These are phyloP conservation scores for Hsuehochloa calcarea DNA, from an alignment of 176 grass and related monocot genomes.

Conservation along the genomic window DNA sequence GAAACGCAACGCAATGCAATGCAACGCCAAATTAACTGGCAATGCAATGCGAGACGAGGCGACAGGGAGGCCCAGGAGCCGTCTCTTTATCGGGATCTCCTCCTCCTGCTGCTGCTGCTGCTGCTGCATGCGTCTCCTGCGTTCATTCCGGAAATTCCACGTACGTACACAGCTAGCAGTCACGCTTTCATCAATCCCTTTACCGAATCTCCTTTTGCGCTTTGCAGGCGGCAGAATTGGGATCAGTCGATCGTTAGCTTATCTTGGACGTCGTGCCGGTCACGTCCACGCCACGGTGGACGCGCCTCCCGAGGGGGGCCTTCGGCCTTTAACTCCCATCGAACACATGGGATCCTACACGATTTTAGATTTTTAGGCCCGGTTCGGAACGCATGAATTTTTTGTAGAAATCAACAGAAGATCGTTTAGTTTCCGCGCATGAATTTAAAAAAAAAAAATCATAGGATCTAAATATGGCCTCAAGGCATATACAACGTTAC, in stretches of 20 bases:
- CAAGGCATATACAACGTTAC: too few species aligned
- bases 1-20: neutral
- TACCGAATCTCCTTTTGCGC: neutral
- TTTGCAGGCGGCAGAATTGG: neutral
- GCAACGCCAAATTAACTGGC: neutral
- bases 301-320: too few species aligned
- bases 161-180: neutral
- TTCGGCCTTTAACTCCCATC: too few species aligned
- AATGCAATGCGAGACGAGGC: neutral
- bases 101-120: neutral
- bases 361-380: too few species aligned
- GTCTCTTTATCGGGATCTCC: conserved; percentile 27
- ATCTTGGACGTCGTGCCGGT: neutral
- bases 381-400: too few species aligned
- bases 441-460: too few species aligned
- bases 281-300: neutral
- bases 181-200: neutral
- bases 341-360: too few species aligned
- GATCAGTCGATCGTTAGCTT: neutral
- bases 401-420: too few species aligned
- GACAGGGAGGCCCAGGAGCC: neutral
- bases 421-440: too few species aligned
- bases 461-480: too few species aligned
- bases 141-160: neutral
- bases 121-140: neutral